Evolutionary conservation across 495 filamentous ascomycete species (phyloP).

Genomic region (Jackrogersella minutella): DNA sequence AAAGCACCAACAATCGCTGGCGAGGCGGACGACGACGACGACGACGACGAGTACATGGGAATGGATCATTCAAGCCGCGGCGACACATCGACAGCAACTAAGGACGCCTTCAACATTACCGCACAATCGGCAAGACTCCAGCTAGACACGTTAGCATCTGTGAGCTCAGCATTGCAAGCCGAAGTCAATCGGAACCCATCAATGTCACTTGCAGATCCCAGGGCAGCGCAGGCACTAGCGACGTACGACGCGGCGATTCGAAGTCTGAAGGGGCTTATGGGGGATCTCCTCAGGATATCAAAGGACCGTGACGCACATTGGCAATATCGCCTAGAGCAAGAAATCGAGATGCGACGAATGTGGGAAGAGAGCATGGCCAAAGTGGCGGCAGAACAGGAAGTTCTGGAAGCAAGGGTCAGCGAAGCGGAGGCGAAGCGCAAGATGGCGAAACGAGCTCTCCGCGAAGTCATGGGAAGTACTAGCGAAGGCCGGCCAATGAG

Average conservation of each 20-base stretch:
- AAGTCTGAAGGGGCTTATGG: constrained; percentile 84
- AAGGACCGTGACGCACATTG: constrained; percentile 94
- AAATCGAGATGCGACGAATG: constrained; percentile 85
- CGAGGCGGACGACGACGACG: constrained; percentile 69
- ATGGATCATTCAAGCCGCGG: constrained; percentile 83
- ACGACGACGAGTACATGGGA: constrained; percentile 78
- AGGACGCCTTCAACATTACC: constrained; percentile 94
- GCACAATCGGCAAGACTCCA: constrained; percentile 94
- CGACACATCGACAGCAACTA: constrained; percentile 73
- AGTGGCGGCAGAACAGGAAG: constrained; percentile 91
- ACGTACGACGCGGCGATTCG: constrained; percentile 90
- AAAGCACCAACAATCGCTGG: constrained; percentile 23
- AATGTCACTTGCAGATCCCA: constrained; percentile 74
- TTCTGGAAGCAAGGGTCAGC: constrained; percentile 83
- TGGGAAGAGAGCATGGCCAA: constrained; percentile 99
- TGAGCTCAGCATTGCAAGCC: constrained; percentile 79
- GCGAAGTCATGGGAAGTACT: constrained; percentile 78
- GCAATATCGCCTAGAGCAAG: constrained; percentile 92
- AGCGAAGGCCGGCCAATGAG: constrained; percentile 56
- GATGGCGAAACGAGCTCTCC: constrained; percentile 86
- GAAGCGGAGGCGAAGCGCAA: constrained; percentile 91
- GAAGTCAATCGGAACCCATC: constrained; percentile 75
- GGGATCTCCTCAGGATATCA: constrained; percentile 88
- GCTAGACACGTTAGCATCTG: constrained; percentile 84
- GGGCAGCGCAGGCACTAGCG: constrained; percentile 77